Conservation (phyloP, 305 asterid species). For the Rubia balearica region DNA sequence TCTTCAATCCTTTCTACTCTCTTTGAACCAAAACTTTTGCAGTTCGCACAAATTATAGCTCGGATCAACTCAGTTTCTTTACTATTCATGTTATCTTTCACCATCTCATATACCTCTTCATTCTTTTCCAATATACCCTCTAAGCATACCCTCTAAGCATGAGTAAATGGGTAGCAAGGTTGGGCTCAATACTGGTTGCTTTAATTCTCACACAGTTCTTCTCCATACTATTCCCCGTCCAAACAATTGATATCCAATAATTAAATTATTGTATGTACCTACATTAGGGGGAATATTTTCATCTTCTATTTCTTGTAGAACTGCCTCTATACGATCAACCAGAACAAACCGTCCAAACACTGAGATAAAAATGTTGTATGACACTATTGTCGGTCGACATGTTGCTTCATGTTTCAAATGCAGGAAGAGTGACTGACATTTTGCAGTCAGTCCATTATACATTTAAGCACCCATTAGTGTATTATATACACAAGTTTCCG, state of each 20-base stretch:
- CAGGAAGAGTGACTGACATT: conserved; percentile 48
- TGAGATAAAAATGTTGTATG: conserved; percentile 78
- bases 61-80: conserved; percentile 40
- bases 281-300: conserved; percentile 42
- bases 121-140: conserved; percentile 58
- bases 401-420: conserved; percentile 46
- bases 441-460: conserved; percentile 35
- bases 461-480: conserved; percentile 66
- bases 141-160: conserved; percentile 81
- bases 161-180: conserved; percentile 39
- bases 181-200: conserved; percentile 40
- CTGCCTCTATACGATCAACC: conserved; percentile 67
- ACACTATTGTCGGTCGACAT: conserved; percentile 56
- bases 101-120: conserved; percentile 60
- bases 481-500: conserved; percentile 42
- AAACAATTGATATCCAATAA: conserved; percentile 70
- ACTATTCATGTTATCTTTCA: conserved; percentile 35
- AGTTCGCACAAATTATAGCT: conserved; percentile 60
- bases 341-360: conserved; percentile 58
- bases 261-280: conserved; percentile 46
- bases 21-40: conserved; percentile 41
- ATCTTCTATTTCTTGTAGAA: conserved; percentile 40
- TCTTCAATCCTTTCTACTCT: conserved; percentile 53
- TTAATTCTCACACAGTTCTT: conserved; percentile 46
- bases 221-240: conserved; percentile 85